phyloP scores from a whole-genome alignment of 1,139 yeast species.

The Geotrichum macrosporum region DNA sequence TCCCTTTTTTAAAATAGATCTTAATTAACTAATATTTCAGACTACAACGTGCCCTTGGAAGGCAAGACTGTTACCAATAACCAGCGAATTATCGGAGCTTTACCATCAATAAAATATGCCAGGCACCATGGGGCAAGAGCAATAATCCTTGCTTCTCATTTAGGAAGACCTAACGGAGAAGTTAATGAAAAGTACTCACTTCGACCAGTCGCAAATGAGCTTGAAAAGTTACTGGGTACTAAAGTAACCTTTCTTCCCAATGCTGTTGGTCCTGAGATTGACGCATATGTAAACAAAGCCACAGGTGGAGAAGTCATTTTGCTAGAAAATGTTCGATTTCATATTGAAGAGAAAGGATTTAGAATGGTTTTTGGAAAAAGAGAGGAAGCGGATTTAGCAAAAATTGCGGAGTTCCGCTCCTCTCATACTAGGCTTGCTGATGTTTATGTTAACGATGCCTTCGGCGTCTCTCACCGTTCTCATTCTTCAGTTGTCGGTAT shows the following conservation, averaged over 20 bases:
- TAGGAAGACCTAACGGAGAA: constrained; percentile 98
- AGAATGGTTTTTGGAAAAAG: constrained; percentile 83
- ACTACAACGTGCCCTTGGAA: constrained; percentile 95
- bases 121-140: constrained; percentile 82
- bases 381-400: constrained; percentile 81
- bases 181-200: constrained; percentile 74
- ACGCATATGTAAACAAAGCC: constrained; percentile 65
- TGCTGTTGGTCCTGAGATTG: constrained; percentile 85
- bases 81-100: constrained; percentile 96
- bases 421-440: constrained; percentile 87
- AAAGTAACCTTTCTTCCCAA: constrained; percentile 74
- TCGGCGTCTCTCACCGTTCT: constrained; percentile 99
- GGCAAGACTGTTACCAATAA: constrained; percentile 95
- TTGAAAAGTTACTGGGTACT: constrained; percentile 64
- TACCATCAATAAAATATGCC: constrained; percentile 93
- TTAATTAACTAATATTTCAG: constrained; percentile 23
- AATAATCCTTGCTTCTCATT: constrained; percentile 85
- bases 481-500: constrained; percentile 98
- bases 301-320: constrained; percentile 69
- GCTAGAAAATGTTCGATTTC: constrained; percentile 94
- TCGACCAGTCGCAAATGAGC: constrained; percentile 86
- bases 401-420: constrained; percentile 77
- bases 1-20: neutral
- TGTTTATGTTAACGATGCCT: constrained; percentile 94
- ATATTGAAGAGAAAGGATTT: constrained; percentile 94